Conservation (phyloP, 306 rosid species). For the Potentilla sterilis region DNA sequence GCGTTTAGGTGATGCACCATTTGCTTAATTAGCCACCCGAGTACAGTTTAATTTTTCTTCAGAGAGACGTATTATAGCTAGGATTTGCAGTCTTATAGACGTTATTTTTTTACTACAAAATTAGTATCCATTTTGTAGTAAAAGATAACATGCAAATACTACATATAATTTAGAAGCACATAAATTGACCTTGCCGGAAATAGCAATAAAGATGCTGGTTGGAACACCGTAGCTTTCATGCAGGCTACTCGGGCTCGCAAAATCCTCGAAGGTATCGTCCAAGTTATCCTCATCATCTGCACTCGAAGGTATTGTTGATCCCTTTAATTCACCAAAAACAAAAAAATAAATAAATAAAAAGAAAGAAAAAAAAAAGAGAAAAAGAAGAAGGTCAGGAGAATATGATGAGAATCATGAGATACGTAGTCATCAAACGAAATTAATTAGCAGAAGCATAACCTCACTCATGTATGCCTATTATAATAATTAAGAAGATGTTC, state of each 20-base stretch:
- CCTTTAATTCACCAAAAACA: conserved; percentile 29
- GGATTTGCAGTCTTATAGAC: no score
- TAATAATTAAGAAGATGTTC: no score
- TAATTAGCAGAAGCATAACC: not conserved
- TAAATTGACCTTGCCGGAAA: conserved; percentile 51
- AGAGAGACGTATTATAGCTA: not conserved
- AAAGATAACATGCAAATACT: not conserved
- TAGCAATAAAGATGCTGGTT: conserved; percentile 34
- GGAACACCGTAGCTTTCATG: conserved; percentile 39
- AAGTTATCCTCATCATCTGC: conserved; percentile 9
- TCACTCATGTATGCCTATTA: no score
- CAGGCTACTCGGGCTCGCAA: conserved; percentile 19
- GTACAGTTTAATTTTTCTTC: not conserved
- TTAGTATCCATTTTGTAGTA: not conserved
- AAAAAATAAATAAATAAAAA: no score
- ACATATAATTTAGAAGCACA: not conserved
- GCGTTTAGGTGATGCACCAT: not conserved
- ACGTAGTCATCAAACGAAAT: not conserved
- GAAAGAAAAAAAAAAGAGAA: not conserved
- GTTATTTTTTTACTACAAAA: not conserved
- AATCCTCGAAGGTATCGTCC: conserved; percentile 19
- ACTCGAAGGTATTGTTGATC: conserved; percentile 4
- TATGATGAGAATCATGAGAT: not conserved
- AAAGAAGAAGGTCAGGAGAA: not conserved
- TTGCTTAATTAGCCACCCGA: not conserved